Evolutionary conservation across 1,139 yeast species (phyloP).

Genomic region (Hyphopichia buzzinii): DNA sequence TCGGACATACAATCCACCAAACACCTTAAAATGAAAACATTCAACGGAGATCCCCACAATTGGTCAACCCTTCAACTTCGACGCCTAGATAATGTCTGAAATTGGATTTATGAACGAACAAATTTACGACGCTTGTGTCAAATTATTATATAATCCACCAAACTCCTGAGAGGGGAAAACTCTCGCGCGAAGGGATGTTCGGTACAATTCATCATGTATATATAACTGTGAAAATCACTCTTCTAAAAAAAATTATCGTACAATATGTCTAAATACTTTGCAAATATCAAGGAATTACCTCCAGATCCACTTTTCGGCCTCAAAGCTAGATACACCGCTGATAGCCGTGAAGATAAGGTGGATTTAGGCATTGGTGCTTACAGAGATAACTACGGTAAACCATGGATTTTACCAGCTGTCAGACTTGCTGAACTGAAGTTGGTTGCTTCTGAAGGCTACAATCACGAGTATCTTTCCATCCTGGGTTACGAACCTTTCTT

Average conservation of each 20-base stretch:
- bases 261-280: slow-evolving; percentile 38
- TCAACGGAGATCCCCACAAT: too few species aligned
- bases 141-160: too few species aligned
- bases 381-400: slow-evolving; percentile 89
- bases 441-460: slow-evolving; percentile 53
- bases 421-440: slow-evolving; percentile 63
- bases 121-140: too few species aligned
- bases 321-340: slow-evolving; percentile 69
- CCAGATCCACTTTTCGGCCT: slow-evolving; percentile 83
- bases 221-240: neutral
- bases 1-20: too few species aligned
- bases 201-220: neutral
- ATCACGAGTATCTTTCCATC: slow-evolving; percentile 91
- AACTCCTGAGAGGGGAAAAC: neutral
- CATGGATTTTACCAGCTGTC: slow-evolving; percentile 91
- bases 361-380: slow-evolving; percentile 96
- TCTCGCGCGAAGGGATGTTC: neutral
- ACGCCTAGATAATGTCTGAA: too few species aligned
- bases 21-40: too few species aligned
- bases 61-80: too few species aligned
- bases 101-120: too few species aligned
- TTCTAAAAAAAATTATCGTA: neutral
- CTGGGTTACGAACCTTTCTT: slow-evolving; percentile 73
- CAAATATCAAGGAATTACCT: slow-evolving; percentile 58
- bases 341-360: slow-evolving; percentile 66